Evolutionary conservation across 306 rosid genomes (phyloP), one percentile per base, ranked within the genome.

Genomic region (Fagus crenata): DNA sequence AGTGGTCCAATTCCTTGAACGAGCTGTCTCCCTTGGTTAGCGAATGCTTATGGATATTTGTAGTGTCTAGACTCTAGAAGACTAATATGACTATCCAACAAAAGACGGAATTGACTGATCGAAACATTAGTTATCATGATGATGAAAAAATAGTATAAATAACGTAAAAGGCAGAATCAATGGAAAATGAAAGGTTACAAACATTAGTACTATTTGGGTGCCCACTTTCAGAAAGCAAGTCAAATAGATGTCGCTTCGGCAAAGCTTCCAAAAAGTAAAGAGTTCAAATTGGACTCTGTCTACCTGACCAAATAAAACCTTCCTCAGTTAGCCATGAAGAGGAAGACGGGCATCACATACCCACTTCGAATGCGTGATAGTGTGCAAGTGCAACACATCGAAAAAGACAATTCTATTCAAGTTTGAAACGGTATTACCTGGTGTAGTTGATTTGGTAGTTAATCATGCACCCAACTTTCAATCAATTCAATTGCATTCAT

Each of bases 241-340:
- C 8, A 33, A 46, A 12, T 32, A 40, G 2, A 4, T 3, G 41
- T 28, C 69, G 75, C 54, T 74, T 46, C 39, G 31, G 1, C 56
- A 80, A 77, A 69, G 71, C 2, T 42, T 75, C 77, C 73, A 78
- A 51, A 53, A 74, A 12, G 36, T 33, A 18, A 37, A 67, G 77
- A 73, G 59, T 64, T 49, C 32, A 72, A 43, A 72, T 65, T 31
- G 31, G 75, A 75, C 40, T 58, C 22, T 80, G 78, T 81, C 37
- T 43, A 55, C 54, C 77, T 53, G 14, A 73, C 77, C 80, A 63
- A 70, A 84, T 84, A 76, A 22, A 86, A 41, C 89, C 89, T 86
- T 49, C 89, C 89, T 80, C 79, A 68, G 90, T 68, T 86, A 61
- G 32, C 49, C 51, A 46, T 42, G 39, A 63, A 67, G 46, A 22